These are phyloP conservation scores for Globisporangium okanoganense DNA, from an alignment of 352 stramenopile species.

Conservation along the genomic window DNA sequence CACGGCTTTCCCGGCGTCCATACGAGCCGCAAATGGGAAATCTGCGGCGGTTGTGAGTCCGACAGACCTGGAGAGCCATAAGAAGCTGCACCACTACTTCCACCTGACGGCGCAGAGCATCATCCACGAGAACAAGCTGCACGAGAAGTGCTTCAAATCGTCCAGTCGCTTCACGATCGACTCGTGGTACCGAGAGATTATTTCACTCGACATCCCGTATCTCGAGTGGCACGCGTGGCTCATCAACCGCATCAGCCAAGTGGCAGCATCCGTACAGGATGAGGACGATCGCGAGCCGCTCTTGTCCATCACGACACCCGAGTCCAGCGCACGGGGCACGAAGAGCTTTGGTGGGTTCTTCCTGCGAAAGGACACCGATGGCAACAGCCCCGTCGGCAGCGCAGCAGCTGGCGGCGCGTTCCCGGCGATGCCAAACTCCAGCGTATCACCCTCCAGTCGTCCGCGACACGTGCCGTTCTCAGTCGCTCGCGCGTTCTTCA, in stretches of 20 bases:
- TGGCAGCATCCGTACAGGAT: constrained; percentile 42
- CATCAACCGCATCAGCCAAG: constrained; percentile 72
- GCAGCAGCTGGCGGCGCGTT: background rate
- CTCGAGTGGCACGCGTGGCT: constrained; percentile 82
- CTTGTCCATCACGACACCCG: constrained; percentile 9
- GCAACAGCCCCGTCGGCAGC: constrained; percentile 1
- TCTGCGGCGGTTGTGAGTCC: constrained; percentile 37
- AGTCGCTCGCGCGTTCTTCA: constrained; percentile 66
- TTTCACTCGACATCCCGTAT: constrained; percentile 66
- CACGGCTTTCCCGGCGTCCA: constrained; percentile 31
- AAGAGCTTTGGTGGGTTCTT: constrained; percentile 9
- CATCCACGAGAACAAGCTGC: constrained; percentile 82
- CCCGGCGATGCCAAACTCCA: constrained; percentile 5
- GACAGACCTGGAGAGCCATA: constrained; percentile 68
- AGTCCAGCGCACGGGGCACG: background rate
- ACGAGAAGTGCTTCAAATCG: constrained; percentile 73
- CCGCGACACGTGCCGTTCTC: constrained; percentile 43
- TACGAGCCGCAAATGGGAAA: constrained; percentile 26
- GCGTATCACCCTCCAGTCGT: constrained; percentile 7
- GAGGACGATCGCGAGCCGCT: constrained; percentile 20
- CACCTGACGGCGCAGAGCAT: constrained; percentile 83
- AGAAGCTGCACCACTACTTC: constrained; percentile 87
- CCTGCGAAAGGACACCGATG: constrained; percentile 6
- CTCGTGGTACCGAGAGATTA: constrained; percentile 79
- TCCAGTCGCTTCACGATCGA: constrained; percentile 83